Percentiles rank a stretch among this genome's conserved stretches.
phyloP scores from a whole-genome alignment of 169 alveolate genomes.

The Prorocentrum cordatum region DNA sequence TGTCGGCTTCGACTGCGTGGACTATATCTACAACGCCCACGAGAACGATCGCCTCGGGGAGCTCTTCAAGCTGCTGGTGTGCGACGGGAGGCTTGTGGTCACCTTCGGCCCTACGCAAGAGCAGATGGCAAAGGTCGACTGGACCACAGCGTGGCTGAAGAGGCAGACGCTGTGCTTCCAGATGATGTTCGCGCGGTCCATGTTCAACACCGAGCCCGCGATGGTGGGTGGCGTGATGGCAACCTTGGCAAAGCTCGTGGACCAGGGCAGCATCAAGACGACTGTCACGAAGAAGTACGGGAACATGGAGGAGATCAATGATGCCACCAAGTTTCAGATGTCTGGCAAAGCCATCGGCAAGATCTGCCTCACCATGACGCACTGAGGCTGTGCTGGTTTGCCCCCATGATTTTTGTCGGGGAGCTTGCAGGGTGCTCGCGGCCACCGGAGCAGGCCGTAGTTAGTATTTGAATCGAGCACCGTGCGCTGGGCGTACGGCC shows the following conservation, averaged over 20 bases:
- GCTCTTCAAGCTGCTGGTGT: background rate
- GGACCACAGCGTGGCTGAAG: background rate
- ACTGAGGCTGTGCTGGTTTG: too few relatives aligned
- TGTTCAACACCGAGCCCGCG: background rate
- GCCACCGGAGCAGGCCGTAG: too few relatives aligned
- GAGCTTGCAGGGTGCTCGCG: too few relatives aligned
- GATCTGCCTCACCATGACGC: background rate
- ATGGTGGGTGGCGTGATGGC: background rate
- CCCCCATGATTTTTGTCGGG: too few relatives aligned
- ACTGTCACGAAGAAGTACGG: background rate
- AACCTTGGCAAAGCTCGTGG: background rate
- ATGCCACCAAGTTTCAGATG: background rate
- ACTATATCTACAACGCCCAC: background rate
- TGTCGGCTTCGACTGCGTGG: background rate
- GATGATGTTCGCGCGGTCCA: background rate
- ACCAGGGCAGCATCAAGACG: background rate
- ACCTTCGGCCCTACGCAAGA: background rate
- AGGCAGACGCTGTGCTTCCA: background rate
- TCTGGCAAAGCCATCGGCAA: background rate
- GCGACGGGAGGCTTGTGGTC: background rate
- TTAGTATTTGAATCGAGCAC: too few relatives aligned
- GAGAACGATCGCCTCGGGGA: background rate
- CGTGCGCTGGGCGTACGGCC: too few relatives aligned
- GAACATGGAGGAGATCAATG: background rate
- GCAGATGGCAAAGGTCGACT: background rate